These are phyloP conservation scores for Sergeia podlipaevii DNA, from an alignment of 208 protist genomes.

Conservation along the genomic window DNA sequence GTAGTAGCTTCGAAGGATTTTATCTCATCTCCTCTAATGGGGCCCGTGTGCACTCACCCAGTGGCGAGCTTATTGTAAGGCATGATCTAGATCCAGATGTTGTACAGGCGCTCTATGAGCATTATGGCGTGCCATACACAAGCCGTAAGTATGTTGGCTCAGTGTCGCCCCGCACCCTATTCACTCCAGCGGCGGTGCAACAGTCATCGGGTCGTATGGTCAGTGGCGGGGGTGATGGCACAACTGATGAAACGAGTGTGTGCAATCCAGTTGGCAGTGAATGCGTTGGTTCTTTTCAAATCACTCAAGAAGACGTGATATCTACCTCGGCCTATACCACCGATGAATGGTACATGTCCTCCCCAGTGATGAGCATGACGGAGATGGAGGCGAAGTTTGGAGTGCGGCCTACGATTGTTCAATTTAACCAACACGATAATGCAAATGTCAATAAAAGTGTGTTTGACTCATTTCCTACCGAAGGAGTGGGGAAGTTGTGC, in stretches of 20 bases:
- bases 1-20: conserved; percentile 19
- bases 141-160: conserved; percentile 13
- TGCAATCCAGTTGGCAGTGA: too few relatives aligned
- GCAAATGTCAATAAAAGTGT: conserved; percentile 24
- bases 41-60: conserved; percentile 48
- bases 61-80: conserved; percentile 26
- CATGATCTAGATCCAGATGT: conserved; percentile 49
- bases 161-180: too few relatives aligned
- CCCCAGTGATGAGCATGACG: conserved; percentile 15
- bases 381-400: conserved; percentile 63
- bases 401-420: conserved; percentile 30
- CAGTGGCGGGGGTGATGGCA: neutral
- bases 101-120: conserved; percentile 36
- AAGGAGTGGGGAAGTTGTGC: conserved; percentile 62
- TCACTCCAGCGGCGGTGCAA: too few relatives aligned
- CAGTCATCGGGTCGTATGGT: too few relatives aligned
- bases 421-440: conserved; percentile 19
- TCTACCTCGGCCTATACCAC: conserved; percentile 46
- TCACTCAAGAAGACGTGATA: conserved; percentile 13
- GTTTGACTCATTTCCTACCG: conserved; percentile 41
- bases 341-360: conserved; percentile 42
- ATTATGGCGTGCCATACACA: conserved; percentile 33
- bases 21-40: conserved; percentile 69
- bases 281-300: too few relatives aligned
- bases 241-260: conserved; percentile 2